Evolutionary conservation across 768 basidiomycete genomes (phyloP).

Genomic region (Suillus ampliporus): DNA sequence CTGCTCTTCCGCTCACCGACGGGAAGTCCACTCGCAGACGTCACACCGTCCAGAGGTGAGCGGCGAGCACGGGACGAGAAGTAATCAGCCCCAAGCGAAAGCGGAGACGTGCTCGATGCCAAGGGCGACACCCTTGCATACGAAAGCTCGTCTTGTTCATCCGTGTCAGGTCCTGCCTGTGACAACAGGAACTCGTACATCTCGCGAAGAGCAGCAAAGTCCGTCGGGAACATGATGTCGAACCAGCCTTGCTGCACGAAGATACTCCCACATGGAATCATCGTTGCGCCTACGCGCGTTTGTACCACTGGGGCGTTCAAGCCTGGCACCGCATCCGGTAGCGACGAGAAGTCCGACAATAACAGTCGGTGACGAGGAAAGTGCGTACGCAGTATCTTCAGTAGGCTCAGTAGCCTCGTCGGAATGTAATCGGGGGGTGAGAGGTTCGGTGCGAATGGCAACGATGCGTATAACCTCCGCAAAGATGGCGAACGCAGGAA

Average conservation of each 20-base stretch:
- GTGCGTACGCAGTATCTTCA: conserved; percentile 78
- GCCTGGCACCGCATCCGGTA: conserved; percentile 81
- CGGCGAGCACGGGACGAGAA: conserved; percentile 68
- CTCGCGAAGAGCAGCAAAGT: conserved; percentile 83
- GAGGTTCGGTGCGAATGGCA: conserved; percentile 93
- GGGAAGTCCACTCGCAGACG: conserved; percentile 76
- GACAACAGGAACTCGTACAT: conserved; percentile 89
- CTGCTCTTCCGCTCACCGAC: conserved; percentile 81
- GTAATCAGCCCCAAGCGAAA: conserved; percentile 64
- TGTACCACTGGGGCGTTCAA: conserved; percentile 90
- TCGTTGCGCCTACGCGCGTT: conserved; percentile 83
- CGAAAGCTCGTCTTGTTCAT: conserved; percentile 27
- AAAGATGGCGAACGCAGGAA: conserved; percentile 60
- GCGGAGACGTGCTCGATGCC: conserved; percentile 51
- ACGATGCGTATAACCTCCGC: conserved; percentile 64
- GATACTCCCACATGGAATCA: conserved; percentile 88
- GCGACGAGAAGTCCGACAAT: conserved; percentile 87
- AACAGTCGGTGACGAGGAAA: conserved; percentile 96
- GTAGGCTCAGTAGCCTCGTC: conserved; percentile 84
- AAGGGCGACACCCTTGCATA: conserved; percentile 57
- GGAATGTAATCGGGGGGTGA: conserved; percentile 90
- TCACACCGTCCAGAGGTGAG: conserved; percentile 69
- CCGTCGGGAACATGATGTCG: conserved; percentile 98
- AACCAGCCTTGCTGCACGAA: conserved; percentile 96
- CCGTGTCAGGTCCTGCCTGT: conserved; percentile 39